Percentiles rank a stretch among this genome's conserved stretches.
These are phyloP conservation scores for Bacidia rubella DNA, from an alignment of 495 filamentous ascomycete genomes.

Conservation along the genomic window DNA sequence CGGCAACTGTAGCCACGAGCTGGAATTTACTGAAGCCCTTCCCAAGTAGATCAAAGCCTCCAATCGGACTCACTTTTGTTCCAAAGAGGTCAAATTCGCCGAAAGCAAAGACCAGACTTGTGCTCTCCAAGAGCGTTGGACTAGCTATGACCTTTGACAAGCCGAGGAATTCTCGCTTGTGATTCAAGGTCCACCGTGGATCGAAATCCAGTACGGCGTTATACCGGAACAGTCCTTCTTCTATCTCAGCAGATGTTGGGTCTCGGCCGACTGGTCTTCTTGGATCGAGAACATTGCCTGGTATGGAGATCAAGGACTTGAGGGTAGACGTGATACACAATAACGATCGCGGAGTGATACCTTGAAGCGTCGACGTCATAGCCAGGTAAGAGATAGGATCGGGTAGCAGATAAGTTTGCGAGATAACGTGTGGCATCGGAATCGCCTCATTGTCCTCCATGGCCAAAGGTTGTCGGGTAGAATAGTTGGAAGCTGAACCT, in stretches of 20 bases:
- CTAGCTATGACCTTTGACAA: conserved; percentile 56
- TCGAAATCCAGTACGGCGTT: conserved; percentile 68
- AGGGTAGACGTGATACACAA: conserved; percentile 59
- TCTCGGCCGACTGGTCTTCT: conserved; percentile 80
- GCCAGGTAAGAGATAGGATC: conserved; percentile 63
- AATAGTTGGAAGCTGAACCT: conserved; percentile 50
- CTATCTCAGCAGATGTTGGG: conserved; percentile 58
- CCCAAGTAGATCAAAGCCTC: conserved; percentile 80
- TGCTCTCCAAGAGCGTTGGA: conserved; percentile 81
- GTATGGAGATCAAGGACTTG: conserved; percentile 65
- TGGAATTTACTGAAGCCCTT: conserved; percentile 86
- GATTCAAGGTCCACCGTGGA: conserved; percentile 66
- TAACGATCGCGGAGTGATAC: conserved; percentile 75
- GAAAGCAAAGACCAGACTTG: conserved; percentile 79
- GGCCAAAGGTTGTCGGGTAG: conserved; percentile 47
- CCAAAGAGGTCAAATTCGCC: conserved; percentile 74
- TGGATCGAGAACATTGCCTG: conserved; percentile 66
- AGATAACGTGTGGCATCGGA: conserved; percentile 53
- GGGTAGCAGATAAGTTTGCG: conserved; percentile 66
- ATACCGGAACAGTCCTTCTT: conserved; percentile 76
- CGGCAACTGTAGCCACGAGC: conserved; percentile 68
- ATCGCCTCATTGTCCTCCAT: conserved; percentile 24
- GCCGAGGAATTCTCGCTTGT: conserved; percentile 67
- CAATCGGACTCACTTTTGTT: conserved; percentile 69
- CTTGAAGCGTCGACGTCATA: conserved; percentile 81